These are phyloP conservation scores for Lanmaoa pseudosensibilis DNA, from an alignment of 768 basidiomycete species.

Conservation along the genomic window DNA sequence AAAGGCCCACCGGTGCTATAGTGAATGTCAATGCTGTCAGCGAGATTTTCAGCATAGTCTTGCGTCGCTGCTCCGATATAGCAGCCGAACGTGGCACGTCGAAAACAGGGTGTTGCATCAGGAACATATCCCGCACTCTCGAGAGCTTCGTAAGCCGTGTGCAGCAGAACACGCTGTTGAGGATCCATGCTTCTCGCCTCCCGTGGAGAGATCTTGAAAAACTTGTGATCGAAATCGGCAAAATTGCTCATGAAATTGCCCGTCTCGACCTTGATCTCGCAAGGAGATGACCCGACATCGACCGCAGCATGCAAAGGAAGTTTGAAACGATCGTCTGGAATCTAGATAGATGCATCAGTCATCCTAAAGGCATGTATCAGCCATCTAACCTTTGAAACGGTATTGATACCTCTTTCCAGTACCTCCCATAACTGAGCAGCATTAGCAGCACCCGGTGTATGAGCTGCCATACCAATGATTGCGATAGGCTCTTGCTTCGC, in stretches of 20 bases:
- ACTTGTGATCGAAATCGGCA: constrained; percentile 65
- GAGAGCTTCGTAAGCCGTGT: constrained; percentile 64
- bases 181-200: constrained; percentile 79
- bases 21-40: constrained; percentile 63
- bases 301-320: constrained; percentile 38
- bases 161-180: constrained; percentile 68
- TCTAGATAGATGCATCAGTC: constrained; percentile 38
- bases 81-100: constrained; percentile 58
- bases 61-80: constrained; percentile 70
- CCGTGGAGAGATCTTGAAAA: constrained; percentile 72
- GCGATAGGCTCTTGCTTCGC: constrained; percentile 56
- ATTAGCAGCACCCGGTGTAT: constrained; percentile 49
- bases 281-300: constrained; percentile 31
- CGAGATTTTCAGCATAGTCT: constrained; percentile 67
- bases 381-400: constrained; percentile 50
- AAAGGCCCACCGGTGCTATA: constrained; percentile 58
- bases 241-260: constrained; percentile 65
- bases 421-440: constrained; percentile 55
- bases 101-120: constrained; percentile 49
- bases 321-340: constrained; percentile 60
- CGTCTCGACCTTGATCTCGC: constrained; percentile 49
- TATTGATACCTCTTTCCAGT: constrained; percentile 56
- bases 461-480: constrained; percentile 70
- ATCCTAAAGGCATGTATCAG: not conserved
- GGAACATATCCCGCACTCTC: constrained; percentile 73